Evolutionary conservation across 2,329 filamentous ascomycete genomes (phyloP).

Genomic region (Cladobotryum mycophilum): DNA sequence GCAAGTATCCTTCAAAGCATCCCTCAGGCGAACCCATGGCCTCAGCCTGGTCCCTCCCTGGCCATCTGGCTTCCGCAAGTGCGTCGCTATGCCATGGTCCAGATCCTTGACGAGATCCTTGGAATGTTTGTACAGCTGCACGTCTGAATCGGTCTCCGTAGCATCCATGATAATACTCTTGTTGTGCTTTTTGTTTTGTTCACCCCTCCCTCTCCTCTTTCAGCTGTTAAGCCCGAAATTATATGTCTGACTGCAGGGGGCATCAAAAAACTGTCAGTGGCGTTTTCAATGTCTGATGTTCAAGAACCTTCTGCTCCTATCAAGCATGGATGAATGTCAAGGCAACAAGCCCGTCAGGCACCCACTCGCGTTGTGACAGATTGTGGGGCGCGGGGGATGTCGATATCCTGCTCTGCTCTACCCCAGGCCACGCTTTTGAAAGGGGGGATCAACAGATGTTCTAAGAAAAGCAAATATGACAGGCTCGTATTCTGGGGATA

Average conservation of each 20-base stretch:
- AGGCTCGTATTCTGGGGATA: too few relatives aligned
- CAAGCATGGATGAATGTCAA: too few relatives aligned
- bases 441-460: too few relatives aligned
- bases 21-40: conserved; percentile 43
- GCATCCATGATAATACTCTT: conserved; percentile 46
- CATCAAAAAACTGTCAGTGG: not conserved
- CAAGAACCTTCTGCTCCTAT: not conserved
- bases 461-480: too few relatives aligned
- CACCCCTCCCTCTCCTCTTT: too few relatives aligned
- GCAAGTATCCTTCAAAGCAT: conserved; percentile 42
- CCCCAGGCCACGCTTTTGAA: too few relatives aligned
- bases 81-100: conserved; percentile 43
- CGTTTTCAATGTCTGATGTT: not conserved
- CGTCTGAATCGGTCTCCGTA: conserved; percentile 52
- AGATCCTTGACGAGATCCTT: conserved; percentile 54
- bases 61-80: conserved; percentile 47
- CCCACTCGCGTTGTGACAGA: too few relatives aligned
- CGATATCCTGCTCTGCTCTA: too few relatives aligned
- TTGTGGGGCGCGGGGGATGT: too few relatives aligned
- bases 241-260: not conserved
- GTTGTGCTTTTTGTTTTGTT: not conserved
- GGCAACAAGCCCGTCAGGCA: too few relatives aligned
- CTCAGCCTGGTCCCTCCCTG: conserved; percentile 37
- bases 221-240: not conserved
- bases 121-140: conserved; percentile 56